These are phyloP conservation scores for Pyrenophora graminea DNA, from an alignment of 2,329 filamentous ascomycete genomes.

Conservation along the genomic window DNA sequence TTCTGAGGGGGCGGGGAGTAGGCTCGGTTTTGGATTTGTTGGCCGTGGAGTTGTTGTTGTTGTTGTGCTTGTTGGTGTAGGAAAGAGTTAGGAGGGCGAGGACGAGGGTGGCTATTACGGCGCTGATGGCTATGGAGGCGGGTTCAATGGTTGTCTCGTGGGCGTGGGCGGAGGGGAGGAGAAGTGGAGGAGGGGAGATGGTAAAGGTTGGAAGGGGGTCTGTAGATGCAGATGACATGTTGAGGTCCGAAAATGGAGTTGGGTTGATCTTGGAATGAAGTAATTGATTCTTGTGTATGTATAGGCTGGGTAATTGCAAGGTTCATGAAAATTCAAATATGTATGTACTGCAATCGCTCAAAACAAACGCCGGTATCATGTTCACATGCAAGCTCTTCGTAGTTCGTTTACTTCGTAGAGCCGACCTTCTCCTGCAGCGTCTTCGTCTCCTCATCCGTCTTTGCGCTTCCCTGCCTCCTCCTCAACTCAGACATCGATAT, in stretches of 20 bases:
- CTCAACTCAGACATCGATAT: slow-evolving; percentile 40
- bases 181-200: slow-evolving; percentile 5
- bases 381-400: background rate
- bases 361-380: background rate
- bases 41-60: background rate
- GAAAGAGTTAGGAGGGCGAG: background rate
- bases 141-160: background rate
- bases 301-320: too few species aligned
- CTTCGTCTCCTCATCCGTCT: slow-evolving; percentile 6
- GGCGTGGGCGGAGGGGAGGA: background rate
- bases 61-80: background rate
- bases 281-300: too few species aligned
- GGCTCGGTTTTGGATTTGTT: background rate
- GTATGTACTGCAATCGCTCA: background rate
- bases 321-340: background rate
- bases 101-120: slow-evolving; percentile 2
- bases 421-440: slow-evolving; percentile 15
- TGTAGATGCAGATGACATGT: background rate
- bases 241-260: too few species aligned
- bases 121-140: slow-evolving; percentile 9
- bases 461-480: background rate
- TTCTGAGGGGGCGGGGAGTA: too few species aligned
- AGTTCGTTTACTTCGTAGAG: slow-evolving; percentile 5
- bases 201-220: slow-evolving; percentile 3
- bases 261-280: too few species aligned